phyloP scores from a whole-genome alignment of 176 grass and related monocot species.

The Zoysia japonica region DNA sequence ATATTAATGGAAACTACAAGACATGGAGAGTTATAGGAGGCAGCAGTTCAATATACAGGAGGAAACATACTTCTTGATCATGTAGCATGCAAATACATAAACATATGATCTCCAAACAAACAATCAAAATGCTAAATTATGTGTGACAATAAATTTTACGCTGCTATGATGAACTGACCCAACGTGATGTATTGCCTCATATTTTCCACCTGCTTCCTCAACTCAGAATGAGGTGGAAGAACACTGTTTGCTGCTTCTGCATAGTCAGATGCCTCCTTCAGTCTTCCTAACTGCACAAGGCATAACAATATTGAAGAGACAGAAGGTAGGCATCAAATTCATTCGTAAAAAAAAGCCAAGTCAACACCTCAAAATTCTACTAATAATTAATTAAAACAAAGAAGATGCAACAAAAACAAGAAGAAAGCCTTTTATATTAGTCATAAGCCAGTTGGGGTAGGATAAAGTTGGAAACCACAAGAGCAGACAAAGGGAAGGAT shows the following conservation, averaged over 20 bases:
- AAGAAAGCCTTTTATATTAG: neutral
- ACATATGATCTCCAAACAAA: conserved; percentile 1
- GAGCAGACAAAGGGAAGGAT: no score
- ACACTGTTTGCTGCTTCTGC: conserved; percentile 52
- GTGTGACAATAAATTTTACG: conserved; percentile 1
- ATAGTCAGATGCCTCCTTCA: conserved; percentile 76
- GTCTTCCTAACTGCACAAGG: conserved; percentile 74
- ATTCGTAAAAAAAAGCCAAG: neutral
- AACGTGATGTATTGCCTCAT: conserved; percentile 60
- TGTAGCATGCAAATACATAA: conserved; percentile 16
- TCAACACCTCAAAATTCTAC: conserved; percentile 3
- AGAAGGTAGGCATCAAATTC: neutral
- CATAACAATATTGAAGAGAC: conserved; percentile 19
- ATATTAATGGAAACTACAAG: conserved; percentile 22
- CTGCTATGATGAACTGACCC: conserved; percentile 48
- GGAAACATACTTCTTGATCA: conserved; percentile 3
- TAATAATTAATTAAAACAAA: neutral
- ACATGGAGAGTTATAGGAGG: conserved; percentile 15
- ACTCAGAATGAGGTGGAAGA: conserved; percentile 55
- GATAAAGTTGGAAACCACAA: no score
- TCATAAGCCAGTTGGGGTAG: no score
- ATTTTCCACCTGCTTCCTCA: conserved; percentile 50
- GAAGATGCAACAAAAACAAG: neutral
- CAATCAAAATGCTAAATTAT: conserved; percentile 19
- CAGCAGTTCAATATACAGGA: neutral